phyloP scores from a whole-genome alignment of 106 monocot genomes.

The Xerophyta viscosa region DNA sequence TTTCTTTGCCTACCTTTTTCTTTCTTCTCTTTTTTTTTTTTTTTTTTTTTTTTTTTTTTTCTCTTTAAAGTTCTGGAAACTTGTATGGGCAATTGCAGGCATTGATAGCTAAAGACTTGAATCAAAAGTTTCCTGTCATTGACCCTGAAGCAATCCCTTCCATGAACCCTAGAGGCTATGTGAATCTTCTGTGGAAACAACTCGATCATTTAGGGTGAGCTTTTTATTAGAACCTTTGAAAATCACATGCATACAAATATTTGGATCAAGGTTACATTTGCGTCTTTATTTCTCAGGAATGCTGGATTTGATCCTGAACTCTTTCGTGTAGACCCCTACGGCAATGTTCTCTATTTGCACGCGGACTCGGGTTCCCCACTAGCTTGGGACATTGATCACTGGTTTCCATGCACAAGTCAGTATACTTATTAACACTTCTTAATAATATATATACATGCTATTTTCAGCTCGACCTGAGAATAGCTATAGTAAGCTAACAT shows the following conservation, averaged over 20 bases:
- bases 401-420: conserved; percentile 85
- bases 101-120: conserved; percentile 50
- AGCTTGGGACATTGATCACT: conserved; percentile 88
- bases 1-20: no score
- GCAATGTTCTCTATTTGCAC: conserved; percentile 78
- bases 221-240: background rate
- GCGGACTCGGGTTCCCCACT: conserved; percentile 83
- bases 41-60: background rate
- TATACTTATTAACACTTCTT: no score
- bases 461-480: no score
- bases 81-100: conserved; percentile 22
- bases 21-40: background rate
- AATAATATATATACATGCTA: no score
- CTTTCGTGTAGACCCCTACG: conserved; percentile 78
- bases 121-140: conserved; percentile 63
- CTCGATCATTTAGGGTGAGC: conserved; percentile 83
- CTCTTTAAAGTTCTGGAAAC: background rate
- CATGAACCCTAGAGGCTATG: conserved; percentile 45
- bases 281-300: conserved; percentile 39
- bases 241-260: background rate
- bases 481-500: no score
- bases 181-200: conserved; percentile 80
- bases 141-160: conserved; percentile 44
- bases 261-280: background rate
- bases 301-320: conserved; percentile 89